A percentile compares a stretch with the other conserved stretches of the same genome.
Conservation (phyloP, 2,329 filamentous ascomycete genomes). For the Lachnellula arida region DNA sequence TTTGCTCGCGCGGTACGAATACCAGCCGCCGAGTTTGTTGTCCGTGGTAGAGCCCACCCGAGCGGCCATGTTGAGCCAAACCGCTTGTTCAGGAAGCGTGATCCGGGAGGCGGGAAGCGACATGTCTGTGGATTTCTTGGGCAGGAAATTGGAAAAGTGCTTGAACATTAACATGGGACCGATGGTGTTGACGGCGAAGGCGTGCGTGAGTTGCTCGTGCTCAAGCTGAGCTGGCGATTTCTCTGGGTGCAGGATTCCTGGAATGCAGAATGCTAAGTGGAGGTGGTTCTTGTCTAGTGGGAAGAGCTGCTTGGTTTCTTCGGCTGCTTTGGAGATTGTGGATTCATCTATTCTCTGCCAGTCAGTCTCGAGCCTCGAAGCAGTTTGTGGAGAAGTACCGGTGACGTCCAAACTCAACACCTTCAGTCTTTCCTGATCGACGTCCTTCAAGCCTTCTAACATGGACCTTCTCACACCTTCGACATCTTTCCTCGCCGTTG, state of each 20-base stretch:
- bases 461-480: conserved; percentile 44
- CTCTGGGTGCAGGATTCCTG: conserved; percentile 69
- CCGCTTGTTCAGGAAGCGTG: conserved; percentile 40
- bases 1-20: conserved; percentile 73
- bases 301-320: conserved; percentile 48
- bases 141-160: conserved; percentile 66
- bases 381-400: conserved; percentile 35
- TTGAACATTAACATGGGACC: conserved; percentile 74
- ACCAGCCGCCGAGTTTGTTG: conserved; percentile 75
- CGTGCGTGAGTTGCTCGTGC: conserved; percentile 56
- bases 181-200: conserved; percentile 68
- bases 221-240: conserved; percentile 64
- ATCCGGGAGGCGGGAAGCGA: conserved; percentile 16
- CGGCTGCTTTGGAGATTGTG: conserved; percentile 54
- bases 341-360: conserved; percentile 47
- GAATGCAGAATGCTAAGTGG: conserved; percentile 63
- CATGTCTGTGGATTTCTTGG: conserved; percentile 45
- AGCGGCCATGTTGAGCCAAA: conserved; percentile 72
- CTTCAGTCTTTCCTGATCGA: conserved; percentile 41
- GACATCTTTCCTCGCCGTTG: conserved; percentile 52
- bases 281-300: conserved; percentile 51
- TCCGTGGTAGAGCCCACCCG: conserved; percentile 71
- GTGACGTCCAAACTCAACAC: conserved; percentile 52
- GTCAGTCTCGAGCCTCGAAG: background rate
- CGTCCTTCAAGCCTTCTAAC: conserved; percentile 43